Percentiles rank a stretch among this genome's conserved stretches.
Evolutionary conservation across 139 green algal species (phyloP).

Genomic region (Monoraphidium neglectum): DNA sequence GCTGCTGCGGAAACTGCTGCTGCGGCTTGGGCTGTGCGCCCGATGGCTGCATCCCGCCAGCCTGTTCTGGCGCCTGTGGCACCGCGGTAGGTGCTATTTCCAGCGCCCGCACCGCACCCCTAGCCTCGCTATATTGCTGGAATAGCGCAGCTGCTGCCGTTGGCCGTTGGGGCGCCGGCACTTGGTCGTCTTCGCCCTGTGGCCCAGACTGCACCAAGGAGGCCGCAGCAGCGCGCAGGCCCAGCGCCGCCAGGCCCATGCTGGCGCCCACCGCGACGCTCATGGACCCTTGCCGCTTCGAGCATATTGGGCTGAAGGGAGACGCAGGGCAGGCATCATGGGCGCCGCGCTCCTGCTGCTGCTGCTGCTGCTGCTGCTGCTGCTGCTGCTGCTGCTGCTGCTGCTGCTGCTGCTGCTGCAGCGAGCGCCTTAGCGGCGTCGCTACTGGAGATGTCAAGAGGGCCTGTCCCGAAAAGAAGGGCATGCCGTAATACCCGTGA

Average conservation of each 20-base stretch:
- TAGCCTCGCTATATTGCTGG: not conserved
- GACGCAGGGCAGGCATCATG: not conserved
- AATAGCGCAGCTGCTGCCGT: not conserved
- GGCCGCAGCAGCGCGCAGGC: not conserved
- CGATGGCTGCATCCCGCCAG: not conserved
- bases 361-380: conserved; percentile 5
- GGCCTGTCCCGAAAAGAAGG: too few relatives aligned
- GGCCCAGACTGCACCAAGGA: not conserved
- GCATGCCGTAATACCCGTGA: too few relatives aligned
- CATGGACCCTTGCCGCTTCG: not conserved
- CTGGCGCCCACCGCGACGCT: not conserved
- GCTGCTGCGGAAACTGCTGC: not conserved
- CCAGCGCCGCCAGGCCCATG: not conserved
- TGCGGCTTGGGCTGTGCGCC: not conserved
- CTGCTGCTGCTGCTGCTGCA: too few relatives aligned
- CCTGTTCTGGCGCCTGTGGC: not conserved
- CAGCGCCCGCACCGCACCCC: not conserved
- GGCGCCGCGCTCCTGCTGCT: not conserved
- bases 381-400: conserved; percentile 1
- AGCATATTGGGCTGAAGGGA: not conserved
- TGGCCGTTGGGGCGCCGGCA: not conserved
- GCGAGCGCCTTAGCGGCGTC: too few relatives aligned
- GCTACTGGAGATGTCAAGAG: too few relatives aligned
- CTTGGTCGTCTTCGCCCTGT: not conserved
- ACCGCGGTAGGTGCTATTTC: not conserved